Base-by-base conservation (phyloP, 345 rosid genomes). In the Hevea brasiliensis region DNA sequence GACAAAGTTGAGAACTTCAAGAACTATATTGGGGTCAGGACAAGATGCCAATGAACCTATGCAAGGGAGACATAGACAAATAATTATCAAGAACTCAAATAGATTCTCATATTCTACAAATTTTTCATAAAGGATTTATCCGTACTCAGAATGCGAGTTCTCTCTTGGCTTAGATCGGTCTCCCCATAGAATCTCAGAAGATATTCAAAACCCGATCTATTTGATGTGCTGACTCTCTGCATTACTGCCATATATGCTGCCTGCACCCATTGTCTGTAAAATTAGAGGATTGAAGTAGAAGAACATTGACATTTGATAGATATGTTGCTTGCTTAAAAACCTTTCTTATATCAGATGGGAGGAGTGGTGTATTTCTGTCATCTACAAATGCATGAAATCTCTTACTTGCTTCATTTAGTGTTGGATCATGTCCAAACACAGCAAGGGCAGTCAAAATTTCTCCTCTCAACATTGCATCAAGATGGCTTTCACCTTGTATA, bases 391-490 rank as follows among this genome's bases (percentile, higher is more conserved):
- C 87, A 74, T 88, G 74, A 77, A 95, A 91, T 56, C 96, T 89
- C 60, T 86, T 82, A 47, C 59, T 67, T 56, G 87, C 98, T 89
- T 95, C 94, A 51, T 79, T 77, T 60, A 84, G 81, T 35, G 97
- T 91, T 81, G 74, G 83, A 15, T 84, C 91, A 83, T 91, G 87
- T 41, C 99, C 96, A 74, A 84, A 81, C 51, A 61, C 72, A 70
- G 92, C 92, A 72, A 95, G 92, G 61, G 92, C 98, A 74, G 90
- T 82, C 82, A 91, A 77, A 72, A 95, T 67, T 85, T 95, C 96
- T 77, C 97, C 99, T 84, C 99, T 90, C 83, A 92, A 83, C 98
- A 92, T 87, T 44, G 94, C 84, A 77, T 95, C 93, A 65, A 89
- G 88, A 85, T 92, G 99, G 63, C 92, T 87, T 85, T 95, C 98